Conservation (phyloP, 2,329 filamentous ascomycete genomes). For the Pseudodiploospora longispora region DNA sequence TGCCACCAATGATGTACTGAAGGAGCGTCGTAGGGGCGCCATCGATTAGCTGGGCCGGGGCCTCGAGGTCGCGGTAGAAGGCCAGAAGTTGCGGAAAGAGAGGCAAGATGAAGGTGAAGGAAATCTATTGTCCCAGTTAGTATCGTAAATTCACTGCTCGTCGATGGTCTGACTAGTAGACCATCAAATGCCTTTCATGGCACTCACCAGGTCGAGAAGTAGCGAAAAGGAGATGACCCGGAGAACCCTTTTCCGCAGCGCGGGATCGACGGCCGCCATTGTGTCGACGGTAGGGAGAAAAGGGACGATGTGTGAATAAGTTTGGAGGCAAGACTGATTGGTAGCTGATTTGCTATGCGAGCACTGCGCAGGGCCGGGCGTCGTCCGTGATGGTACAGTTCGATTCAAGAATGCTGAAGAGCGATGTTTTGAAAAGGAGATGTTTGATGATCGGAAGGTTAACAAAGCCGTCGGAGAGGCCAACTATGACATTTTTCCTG, state of each 20-base stretch:
- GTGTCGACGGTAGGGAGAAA: conserved; percentile 3
- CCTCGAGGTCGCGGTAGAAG: conserved; percentile 87
- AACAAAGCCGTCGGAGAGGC: too few relatives aligned
- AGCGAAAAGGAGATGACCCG: conserved; percentile 84
- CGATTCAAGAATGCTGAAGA: too few relatives aligned
- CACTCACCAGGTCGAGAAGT: conserved; percentile 71
- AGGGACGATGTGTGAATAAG: neutral
- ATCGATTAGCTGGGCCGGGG: conserved; percentile 34
- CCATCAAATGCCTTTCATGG: neutral
- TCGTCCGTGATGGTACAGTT: too few relatives aligned
- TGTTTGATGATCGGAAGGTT: too few relatives aligned
- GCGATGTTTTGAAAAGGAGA: too few relatives aligned
- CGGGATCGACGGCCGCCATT: conserved; percentile 41
- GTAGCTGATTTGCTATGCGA: too few relatives aligned
- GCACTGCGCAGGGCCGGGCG: too few relatives aligned
- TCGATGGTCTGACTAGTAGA: too few relatives aligned
- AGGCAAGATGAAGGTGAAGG: conserved; percentile 96
- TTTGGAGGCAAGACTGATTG: too few relatives aligned
- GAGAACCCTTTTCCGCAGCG: conserved; percentile 69
- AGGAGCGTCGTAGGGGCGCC: conserved; percentile 58
- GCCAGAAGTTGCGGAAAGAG: conserved; percentile 92
- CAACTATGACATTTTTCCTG: too few relatives aligned
- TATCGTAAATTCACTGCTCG: too few relatives aligned
- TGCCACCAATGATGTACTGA: conserved; percentile 67
- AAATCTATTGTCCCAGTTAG: conserved; percentile 53